A percentile compares a stretch with the other conserved stretches of the same genome.
Conservation (phyloP, 805 yeast genomes). For the Metschnikowia kofuensis region DNA sequence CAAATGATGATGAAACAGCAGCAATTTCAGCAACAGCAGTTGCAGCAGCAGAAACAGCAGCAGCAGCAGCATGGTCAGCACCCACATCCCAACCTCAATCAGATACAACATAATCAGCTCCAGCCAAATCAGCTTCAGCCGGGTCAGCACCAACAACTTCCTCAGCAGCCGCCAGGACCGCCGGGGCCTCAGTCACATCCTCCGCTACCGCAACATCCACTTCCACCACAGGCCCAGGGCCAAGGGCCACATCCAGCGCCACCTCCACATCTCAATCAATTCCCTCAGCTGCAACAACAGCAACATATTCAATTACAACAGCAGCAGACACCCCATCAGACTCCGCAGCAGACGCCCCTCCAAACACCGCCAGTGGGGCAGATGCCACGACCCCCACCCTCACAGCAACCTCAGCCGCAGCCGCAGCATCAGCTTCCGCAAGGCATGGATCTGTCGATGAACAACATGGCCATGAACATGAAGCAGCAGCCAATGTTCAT, state of each 20-base stretch:
- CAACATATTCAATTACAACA: constrained; percentile 7
- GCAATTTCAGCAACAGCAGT: constrained; percentile 17
- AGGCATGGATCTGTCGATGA: constrained; percentile 15
- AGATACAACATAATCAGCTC: constrained; percentile 11
- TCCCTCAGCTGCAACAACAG: neutral
- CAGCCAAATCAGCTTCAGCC: no score
- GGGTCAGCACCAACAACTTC: neutral
- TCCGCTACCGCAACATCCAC: constrained; percentile 8
- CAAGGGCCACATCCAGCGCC: constrained; percentile 11
- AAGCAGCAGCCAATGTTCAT: constrained; percentile 32
- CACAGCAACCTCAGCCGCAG: neutral
- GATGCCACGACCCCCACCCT: constrained; percentile 5
- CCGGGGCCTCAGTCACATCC: constrained; percentile 5
- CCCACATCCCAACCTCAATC: neutral
- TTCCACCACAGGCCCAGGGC: neutral
- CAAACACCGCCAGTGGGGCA: constrained; percentile 9
- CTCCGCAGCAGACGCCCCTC: constrained; percentile 8
- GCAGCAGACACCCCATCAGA: constrained; percentile 12
- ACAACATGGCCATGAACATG: constrained; percentile 18
- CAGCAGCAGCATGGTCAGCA: constrained; percentile 19
- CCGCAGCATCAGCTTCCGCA: constrained; percentile 6
- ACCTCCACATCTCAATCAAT: constrained; percentile 7
- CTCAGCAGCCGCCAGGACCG: constrained; percentile 11
- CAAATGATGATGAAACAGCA: constrained; percentile 26
- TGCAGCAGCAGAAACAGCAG: constrained; percentile 22